Conservation (phyloP, 2,329 filamentous ascomycete species). For the Aspergillus ruber region DNA sequence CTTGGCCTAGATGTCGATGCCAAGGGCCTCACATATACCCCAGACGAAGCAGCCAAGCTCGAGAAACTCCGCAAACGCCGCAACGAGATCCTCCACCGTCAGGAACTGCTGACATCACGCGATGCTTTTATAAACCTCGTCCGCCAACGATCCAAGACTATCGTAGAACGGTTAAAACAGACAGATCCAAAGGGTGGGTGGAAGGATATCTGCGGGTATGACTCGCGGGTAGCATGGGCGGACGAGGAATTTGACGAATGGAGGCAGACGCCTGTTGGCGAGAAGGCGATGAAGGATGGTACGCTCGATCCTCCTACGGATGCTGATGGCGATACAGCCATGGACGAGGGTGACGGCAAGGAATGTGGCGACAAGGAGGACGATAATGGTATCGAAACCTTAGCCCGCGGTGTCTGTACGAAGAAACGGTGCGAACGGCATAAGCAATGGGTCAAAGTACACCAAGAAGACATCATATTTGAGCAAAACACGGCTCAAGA, state of each 20-base stretch:
- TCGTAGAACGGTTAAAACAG: conserved; percentile 40
- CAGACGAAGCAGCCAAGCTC: conserved; percentile 34
- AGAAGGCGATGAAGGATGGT: conserved; percentile 34
- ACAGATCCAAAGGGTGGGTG: conserved; percentile 39
- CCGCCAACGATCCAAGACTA: conserved; percentile 34
- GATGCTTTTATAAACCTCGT: conserved; percentile 38
- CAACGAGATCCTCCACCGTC: conserved; percentile 28
- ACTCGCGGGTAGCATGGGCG: conserved; percentile 41
- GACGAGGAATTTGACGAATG: conserved; percentile 45
- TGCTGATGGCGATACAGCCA: conserved; percentile 29
- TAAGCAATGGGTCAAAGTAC: conserved; percentile 43
- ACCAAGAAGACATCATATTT: conserved; percentile 40
- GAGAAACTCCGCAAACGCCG: conserved; percentile 30
- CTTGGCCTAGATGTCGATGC: conserved; percentile 24
- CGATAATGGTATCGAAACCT: background rate
- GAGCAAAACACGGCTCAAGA: conserved; percentile 35
- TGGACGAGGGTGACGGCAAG: conserved; percentile 24
- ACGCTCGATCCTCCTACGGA: conserved; percentile 27
- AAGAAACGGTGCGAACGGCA: conserved; percentile 45
- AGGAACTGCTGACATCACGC: conserved; percentile 36
- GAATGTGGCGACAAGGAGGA: conserved; percentile 20
- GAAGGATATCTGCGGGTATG: conserved; percentile 46
- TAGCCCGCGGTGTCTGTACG: conserved; percentile 39
- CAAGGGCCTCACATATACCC: conserved; percentile 28
- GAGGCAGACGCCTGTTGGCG: conserved; percentile 34